These are phyloP conservation scores for Emergomyces pasteurianus DNA, from an alignment of 2,329 filamentous ascomycete species.

Conservation along the genomic window DNA sequence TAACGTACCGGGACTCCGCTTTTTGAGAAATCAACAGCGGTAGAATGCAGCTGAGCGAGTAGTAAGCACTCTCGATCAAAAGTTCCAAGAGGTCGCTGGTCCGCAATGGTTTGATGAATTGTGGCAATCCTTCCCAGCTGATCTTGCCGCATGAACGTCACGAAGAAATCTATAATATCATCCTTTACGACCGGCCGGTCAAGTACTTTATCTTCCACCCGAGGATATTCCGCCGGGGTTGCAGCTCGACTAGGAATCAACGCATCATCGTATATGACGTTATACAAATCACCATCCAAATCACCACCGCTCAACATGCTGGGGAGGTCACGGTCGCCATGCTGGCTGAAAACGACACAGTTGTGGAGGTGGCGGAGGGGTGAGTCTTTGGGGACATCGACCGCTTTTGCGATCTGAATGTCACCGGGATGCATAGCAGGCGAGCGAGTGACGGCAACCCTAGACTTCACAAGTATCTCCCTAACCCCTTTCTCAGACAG, in stretches of 20 bases:
- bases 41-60: conserved; percentile 55
- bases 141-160: conserved; percentile 62
- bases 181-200: conserved; percentile 44
- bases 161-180: conserved; percentile 71
- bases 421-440: conserved; percentile 76
- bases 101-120: conserved; percentile 52
- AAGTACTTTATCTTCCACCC: conserved; percentile 46
- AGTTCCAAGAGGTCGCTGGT: conserved; percentile 44
- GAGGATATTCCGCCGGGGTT: conserved; percentile 58
- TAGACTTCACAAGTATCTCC: conserved; percentile 23
- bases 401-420: conserved; percentile 53
- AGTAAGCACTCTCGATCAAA: conserved; percentile 38
- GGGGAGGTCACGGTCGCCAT: conserved; percentile 60
- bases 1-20: conserved; percentile 47
- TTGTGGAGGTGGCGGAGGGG: conserved; percentile 54
- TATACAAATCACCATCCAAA: conserved; percentile 71
- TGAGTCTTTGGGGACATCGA: conserved; percentile 42
- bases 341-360: conserved; percentile 65
- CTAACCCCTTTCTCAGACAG: conserved; percentile 27
- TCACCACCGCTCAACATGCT: conserved; percentile 72
- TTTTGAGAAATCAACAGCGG: conserved; percentile 65
- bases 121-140: conserved; percentile 54
- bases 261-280: conserved; percentile 58
- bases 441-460: conserved; percentile 59
- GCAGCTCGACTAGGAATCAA: conserved; percentile 37